Conservation (phyloP, 2,329 filamentous ascomycete genomes). For the Alternaria longipes region DNA sequence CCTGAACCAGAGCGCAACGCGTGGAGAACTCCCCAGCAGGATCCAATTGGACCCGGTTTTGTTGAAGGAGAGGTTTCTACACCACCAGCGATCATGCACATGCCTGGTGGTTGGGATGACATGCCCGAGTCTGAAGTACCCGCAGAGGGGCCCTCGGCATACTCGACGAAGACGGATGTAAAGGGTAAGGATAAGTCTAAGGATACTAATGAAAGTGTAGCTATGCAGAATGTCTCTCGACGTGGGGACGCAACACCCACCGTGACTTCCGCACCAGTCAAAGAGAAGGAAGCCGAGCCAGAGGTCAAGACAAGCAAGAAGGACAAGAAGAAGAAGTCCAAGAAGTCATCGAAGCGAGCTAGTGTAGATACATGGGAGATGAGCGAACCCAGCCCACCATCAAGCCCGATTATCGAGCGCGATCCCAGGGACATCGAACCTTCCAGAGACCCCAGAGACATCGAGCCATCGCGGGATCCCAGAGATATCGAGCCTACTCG, state of each 20-base stretch:
- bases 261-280: slow-evolving; percentile 17
- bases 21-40: slow-evolving; percentile 20
- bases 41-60: slow-evolving; percentile 43
- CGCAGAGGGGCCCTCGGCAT: slow-evolving; percentile 25
- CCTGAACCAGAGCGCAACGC: slow-evolving; percentile 54
- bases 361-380: slow-evolving; percentile 45
- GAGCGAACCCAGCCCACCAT: slow-evolving; percentile 34
- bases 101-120: slow-evolving; percentile 70
- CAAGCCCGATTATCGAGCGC: slow-evolving; percentile 42
- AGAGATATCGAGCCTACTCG: slow-evolving; percentile 2
- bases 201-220: slow-evolving; percentile 35
- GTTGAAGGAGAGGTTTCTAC: slow-evolving; percentile 50
- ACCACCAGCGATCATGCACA: slow-evolving; percentile 67
- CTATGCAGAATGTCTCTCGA: slow-evolving; percentile 27
- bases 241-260: slow-evolving; percentile 17
- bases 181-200: slow-evolving; percentile 41
- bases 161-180: slow-evolving; percentile 31
- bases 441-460: slow-evolving; percentile 3
- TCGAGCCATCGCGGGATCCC: slow-evolving; percentile 3
- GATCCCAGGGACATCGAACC: slow-evolving; percentile 38
- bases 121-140: slow-evolving; percentile 33
- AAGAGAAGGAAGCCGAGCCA: slow-evolving; percentile 47
- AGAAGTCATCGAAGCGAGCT: slow-evolving; percentile 44
- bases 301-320: slow-evolving; percentile 32
- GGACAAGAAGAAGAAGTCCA: slow-evolving; percentile 48